Evolutionary conservation across 164 flowering plant species (phyloP).

Genomic region (Buxus sempervirens): DNA sequence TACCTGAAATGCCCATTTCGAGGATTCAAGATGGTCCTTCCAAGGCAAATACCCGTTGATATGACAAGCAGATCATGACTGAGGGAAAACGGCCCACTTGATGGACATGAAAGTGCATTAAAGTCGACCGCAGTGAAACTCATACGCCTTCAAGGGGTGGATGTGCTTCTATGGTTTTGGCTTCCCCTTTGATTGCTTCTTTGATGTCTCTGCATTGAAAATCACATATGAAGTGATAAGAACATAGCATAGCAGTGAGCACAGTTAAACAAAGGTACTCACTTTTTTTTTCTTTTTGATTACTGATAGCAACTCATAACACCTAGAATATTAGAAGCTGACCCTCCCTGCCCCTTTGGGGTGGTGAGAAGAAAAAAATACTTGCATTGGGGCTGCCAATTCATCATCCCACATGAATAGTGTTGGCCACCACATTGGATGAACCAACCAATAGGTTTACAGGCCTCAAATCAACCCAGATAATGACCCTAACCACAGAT

Average conservation of each 20-base stretch:
- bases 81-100: background rate
- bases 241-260: too few relatives aligned
- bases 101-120: background rate
- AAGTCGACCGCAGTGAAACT: background rate
- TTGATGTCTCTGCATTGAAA: slow-evolving; percentile 15
- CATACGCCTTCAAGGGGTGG: slow-evolving; percentile 3
- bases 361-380: too few relatives aligned
- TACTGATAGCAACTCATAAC: too few relatives aligned
- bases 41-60: background rate
- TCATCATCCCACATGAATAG: too few relatives aligned
- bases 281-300: too few relatives aligned
- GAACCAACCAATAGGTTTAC: too few relatives aligned
- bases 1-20: background rate
- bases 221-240: background rate
- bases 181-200: slow-evolving; percentile 13
- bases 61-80: background rate
- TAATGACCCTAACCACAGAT: background rate
- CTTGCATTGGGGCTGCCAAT: too few relatives aligned
- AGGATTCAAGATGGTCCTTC: background rate
- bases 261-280: too few relatives aligned
- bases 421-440: too few relatives aligned
- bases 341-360: too few relatives aligned
- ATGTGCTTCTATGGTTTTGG: slow-evolving; percentile 3
- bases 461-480: too few relatives aligned
- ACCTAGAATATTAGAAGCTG: too few relatives aligned